Evolutionary conservation across 2,329 filamentous ascomycete species (phyloP), one percentile per base, ranked within the genome.

Genomic region (Aspergillus ochraceoroseus): DNA sequence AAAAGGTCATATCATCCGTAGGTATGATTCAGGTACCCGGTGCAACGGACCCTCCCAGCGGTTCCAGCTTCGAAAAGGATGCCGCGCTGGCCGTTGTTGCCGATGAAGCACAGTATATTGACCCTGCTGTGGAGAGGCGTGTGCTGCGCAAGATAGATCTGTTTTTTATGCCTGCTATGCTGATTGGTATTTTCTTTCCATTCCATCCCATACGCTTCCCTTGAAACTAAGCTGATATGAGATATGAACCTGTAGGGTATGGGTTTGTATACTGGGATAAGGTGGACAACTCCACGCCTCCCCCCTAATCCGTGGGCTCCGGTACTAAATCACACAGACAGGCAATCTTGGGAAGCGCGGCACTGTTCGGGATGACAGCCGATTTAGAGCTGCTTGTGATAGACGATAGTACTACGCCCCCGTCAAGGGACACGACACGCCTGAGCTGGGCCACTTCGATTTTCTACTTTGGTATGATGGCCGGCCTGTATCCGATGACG

Each of bases 401-500:
- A 5, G 63, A 75, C 47, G 56, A 68, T n/a, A 61, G 67, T 1
- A 71, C 66, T 2, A 67, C 60, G 1, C 80, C 81, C 0, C 72
- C 75, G 0, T 75, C 74, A 0, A 75, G 74, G 11, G 76, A 83
- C 55, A 87, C 85, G 0, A 73, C 75, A 0, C 75, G 84, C 7
- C 73, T 88, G 18, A 81, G 76, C 50, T 88, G 83, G 84, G 84
- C 84, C 2, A 87, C 83, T 0, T 87, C 20, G 0, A 71, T 87
- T 54, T 87, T 88, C 67, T 88, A 87, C 67, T 87, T 87, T 50
- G 84, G 84, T 27, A 85, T 85, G 82, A 71, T 88, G 3, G 79
- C 75, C 0, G 84, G 84, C 0, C 66, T 85, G 3, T 87, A 86
- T 46, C 84, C 83, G 2, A 79, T 87, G 75, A 82, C 81, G 0